These are phyloP conservation scores for Vitellaria paradoxa DNA, from an alignment of 179 eudicot species.

Conservation along the genomic window DNA sequence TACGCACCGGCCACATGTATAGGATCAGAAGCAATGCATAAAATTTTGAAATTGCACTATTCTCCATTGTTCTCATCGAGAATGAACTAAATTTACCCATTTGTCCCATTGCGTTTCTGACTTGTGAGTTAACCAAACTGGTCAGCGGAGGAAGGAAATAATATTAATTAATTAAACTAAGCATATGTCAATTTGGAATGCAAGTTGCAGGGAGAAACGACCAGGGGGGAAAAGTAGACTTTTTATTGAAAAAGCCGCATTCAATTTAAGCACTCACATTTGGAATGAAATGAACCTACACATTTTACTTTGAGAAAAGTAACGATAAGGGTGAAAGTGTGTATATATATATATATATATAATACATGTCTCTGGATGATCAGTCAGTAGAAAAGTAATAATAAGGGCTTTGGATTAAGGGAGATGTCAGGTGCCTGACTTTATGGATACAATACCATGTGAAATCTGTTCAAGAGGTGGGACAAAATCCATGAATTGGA, in stretches of 20 bases:
- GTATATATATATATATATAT: neutral
- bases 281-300: too few relatives aligned
- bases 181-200: neutral
- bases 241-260: neutral
- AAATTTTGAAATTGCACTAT: too few relatives aligned
- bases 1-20: too few relatives aligned
- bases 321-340: neutral
- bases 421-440: conserved; percentile 13
- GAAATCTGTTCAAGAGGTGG: conserved; percentile 4
- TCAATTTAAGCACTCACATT: too few relatives aligned
- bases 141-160: too few relatives aligned
- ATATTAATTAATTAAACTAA: neutral
- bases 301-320: neutral
- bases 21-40: too few relatives aligned
- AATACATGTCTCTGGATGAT: neutral
- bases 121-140: too few relatives aligned
- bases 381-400: neutral
- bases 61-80: too few relatives aligned
- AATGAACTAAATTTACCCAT: too few relatives aligned
- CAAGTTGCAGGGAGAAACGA: neutral
- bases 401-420: neutral
- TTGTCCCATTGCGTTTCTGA: too few relatives aligned
- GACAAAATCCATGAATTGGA: neutral
- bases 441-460: conserved; percentile 16
- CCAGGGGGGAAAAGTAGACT: conserved; percentile 2